Conservation (phyloP, 179 eudicot genomes). For the Beta lomatogona region DNA sequence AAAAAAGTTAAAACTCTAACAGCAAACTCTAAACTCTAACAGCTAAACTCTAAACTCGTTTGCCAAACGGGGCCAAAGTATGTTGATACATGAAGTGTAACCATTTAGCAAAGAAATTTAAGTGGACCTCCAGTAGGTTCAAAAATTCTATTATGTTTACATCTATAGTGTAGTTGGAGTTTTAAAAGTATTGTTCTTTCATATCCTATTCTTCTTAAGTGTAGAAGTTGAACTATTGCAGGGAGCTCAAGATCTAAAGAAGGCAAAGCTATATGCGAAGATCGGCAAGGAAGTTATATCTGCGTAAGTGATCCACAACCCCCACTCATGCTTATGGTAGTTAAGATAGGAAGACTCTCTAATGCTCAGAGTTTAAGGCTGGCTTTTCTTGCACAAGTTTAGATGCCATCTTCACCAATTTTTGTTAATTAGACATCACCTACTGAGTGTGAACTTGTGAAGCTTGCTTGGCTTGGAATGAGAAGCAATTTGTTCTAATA, state of each 20-base stretch:
- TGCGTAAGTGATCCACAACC: slow-evolving; percentile 61
- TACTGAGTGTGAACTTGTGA: background rate
- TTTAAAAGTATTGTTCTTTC: background rate
- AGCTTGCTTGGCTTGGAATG: slow-evolving; percentile 10
- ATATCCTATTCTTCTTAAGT: slow-evolving; percentile 11
- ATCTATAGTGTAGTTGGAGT: slow-evolving; percentile 11
- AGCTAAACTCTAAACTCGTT: too few relatives aligned
- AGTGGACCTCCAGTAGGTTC: background rate
- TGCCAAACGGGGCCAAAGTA: too few relatives aligned
- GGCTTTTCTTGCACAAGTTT: background rate
- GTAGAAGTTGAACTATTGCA: slow-evolving; percentile 38
- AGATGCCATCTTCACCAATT: background rate
- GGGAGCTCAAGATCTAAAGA: slow-evolving; percentile 82
- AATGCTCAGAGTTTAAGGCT: background rate
- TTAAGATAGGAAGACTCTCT: background rate
- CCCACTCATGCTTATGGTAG: background rate
- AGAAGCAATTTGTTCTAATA: slow-evolving; percentile 10
- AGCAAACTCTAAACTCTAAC: too few relatives aligned
- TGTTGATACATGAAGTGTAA: background rate
- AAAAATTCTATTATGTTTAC: background rate
- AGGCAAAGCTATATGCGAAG: slow-evolving; percentile 67
- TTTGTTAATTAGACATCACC: background rate
- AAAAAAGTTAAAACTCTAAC: too few relatives aligned
- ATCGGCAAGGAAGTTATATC: slow-evolving; percentile 93
- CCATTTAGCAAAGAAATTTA: background rate